Evolutionary conservation across 2,329 filamentous ascomycete genomes (phyloP), one percentile per base, ranked within the genome.

Genomic region (Diplodia mutila): DNA sequence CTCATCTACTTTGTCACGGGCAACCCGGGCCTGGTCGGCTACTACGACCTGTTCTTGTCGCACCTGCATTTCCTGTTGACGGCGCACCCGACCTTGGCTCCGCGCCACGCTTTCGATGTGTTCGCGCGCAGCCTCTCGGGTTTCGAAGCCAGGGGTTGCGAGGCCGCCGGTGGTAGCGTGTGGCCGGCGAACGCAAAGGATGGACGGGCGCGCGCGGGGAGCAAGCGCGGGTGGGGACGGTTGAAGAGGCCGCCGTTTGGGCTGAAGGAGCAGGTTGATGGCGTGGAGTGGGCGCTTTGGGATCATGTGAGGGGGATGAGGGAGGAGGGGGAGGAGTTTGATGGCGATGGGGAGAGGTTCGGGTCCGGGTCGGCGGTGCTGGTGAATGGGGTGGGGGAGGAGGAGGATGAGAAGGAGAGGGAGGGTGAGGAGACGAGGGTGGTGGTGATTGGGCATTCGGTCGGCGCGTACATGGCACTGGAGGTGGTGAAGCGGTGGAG

Each of bases 1-100:
- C 85, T 93, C 61, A 80, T 94, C 71, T 93, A 88, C 80, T 90
- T 92, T 77, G 84, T 94, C 49, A 87, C 90, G 32, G 91, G 91
- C 23, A 94, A 94, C 71, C 91, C 91, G 5, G 91, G 91, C 5
- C 82, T 93, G 21, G 85, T 93, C 61, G 86, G 85, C 67, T 94
- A 91, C 83, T 94, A 94, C 78, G 80, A 80, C 67, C 83, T 86
- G 46, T 94, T 93, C 77, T 82, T 93, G 12, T 80, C 80, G 0
- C 81, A 84, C 16, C 79, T 93, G 2, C 82, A 87, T 54, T 75
- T 78, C 0, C 78, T 87, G 14, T 79, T 92, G 14, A 80, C 85
- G 25, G 52, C 73, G 54, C 72, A 71, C 2, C 71, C 72, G 1
- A 65, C 53, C 8, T 69, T 59, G n/a, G 67, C 51, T 12, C 46